Conservation (phyloP, 345 rosid species). For the Firmiana major region DNA sequence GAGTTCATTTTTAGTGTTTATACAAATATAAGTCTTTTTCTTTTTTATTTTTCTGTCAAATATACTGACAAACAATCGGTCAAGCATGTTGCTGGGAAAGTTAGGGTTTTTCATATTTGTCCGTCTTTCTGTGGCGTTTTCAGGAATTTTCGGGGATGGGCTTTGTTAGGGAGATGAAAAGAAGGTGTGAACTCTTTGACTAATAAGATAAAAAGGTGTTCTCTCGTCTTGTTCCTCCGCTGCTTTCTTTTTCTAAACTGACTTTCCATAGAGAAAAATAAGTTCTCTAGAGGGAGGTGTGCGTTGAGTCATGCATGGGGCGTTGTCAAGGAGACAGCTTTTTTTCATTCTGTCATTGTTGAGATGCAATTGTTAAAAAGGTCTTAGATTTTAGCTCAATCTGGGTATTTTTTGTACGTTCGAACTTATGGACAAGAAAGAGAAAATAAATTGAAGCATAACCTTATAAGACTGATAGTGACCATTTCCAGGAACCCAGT, state of each 20-base stretch:
- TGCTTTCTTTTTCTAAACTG: conserved; percentile 6
- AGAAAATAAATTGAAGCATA: conserved; percentile 15
- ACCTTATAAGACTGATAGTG: conserved; percentile 16
- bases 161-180: not conserved
- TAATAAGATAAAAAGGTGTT: not conserved
- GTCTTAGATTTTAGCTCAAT: not conserved
- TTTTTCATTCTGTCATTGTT: conserved; percentile 3
- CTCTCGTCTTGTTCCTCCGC: not conserved
- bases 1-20: not conserved
- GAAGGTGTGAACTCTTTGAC: conserved; percentile 6
- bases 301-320: conserved; percentile 25
- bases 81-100: conserved; percentile 29
- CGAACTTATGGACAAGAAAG: conserved; percentile 18
- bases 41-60: not conserved
- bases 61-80: conserved; percentile 37
- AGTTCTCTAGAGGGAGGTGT: conserved; percentile 10
- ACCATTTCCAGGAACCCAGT: conserved; percentile 4
- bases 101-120: conserved; percentile 18
- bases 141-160: not conserved
- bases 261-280: conserved; percentile 16
- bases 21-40: too few relatives aligned
- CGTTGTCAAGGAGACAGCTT: conserved; percentile 22
- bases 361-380: not conserved
- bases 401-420: conserved; percentile 17
- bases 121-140: not conserved